These are phyloP conservation scores for Hansfordia pulvinata DNA, from an alignment of 2,329 filamentous ascomycete genomes.

Conservation along the genomic window DNA sequence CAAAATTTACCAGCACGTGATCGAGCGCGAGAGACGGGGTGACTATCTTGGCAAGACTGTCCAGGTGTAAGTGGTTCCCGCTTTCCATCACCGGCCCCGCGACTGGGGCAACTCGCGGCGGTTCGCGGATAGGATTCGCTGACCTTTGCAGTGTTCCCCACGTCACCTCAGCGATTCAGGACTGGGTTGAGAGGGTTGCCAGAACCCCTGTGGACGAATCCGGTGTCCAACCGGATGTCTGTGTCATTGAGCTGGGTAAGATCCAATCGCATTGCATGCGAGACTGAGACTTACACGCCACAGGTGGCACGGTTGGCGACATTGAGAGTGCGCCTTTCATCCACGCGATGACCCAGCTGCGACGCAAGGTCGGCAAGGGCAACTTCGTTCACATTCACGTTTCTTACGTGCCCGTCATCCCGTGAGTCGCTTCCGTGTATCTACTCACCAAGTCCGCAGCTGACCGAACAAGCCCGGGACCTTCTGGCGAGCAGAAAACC, in stretches of 20 bases:
- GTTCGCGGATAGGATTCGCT: too few relatives aligned
- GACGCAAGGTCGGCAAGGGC: constrained; percentile 55
- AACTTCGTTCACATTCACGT: constrained; percentile 88
- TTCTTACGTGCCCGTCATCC: constrained; percentile 62
- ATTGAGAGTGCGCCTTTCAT: constrained; percentile 83
- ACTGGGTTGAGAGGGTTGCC: constrained; percentile 82
- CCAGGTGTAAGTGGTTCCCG: too few relatives aligned
- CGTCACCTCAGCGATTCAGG: constrained; percentile 80
- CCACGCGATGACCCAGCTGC: constrained; percentile 71
- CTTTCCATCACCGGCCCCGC: too few relatives aligned
- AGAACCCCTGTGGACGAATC: constrained; percentile 78
- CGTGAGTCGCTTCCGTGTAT: constrained; percentile 7
- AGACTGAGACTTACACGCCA: constrained; percentile 1
- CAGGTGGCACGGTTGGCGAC: constrained; percentile 38
- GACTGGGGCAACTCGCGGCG: too few relatives aligned
- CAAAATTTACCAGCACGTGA: constrained; percentile 86
- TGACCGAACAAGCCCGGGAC: background rate
- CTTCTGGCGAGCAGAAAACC: constrained; percentile 67
- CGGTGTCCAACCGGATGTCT: constrained; percentile 73
- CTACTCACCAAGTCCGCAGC: constrained; percentile 13
- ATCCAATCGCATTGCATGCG: background rate
- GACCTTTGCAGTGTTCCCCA: constrained; percentile 61
- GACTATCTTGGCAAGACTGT: constrained; percentile 84
- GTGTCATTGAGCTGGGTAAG: constrained; percentile 52
- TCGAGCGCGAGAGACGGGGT: constrained; percentile 48